Evolutionary conservation across 306 rosid genomes (phyloP), one percentile per base, ranked within the genome.

Genomic region (Vigna nakashimae): DNA sequence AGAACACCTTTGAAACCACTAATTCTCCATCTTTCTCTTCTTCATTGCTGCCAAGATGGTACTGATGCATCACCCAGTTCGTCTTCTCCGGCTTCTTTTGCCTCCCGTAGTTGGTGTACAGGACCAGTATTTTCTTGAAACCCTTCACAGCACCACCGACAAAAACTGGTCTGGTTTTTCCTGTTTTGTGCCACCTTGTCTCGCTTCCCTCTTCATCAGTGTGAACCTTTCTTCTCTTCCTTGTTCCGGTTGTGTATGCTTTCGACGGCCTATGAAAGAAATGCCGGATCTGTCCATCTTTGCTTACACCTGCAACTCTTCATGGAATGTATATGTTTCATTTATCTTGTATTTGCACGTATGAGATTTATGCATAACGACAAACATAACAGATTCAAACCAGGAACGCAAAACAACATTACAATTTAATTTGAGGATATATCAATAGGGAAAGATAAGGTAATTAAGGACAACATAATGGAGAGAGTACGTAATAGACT

Each of bases 51-150:
- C 98, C 98, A 1, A 92, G 84, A 59, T 95, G 98, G 90, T 95
- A 95, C 40, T 95, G 98, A 74, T 95, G 98, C 97, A 95, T 95
- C 30, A 95, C 93, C 98, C 98, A 95, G 15, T 87, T 95, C 0
- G 98, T 95, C 51, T 95, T 95, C 78, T 91, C 90, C 0, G 98
- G 96, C 71, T 92, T 95, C 72, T 85, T 91, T 71, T 91, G 95
- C 66, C 93, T 82, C 1, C 98, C 98, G 51, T 89, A 91, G 89
- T 92, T 95, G 65, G 98, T 91, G 86, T 95, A 95, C 34, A 95
- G 88, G 17, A 95, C 98, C 0, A 95, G 83, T 32, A 95, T 95
- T 86, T 93, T 93, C 14, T 93, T 93, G 90, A 91, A 93, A 16
- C 98, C 98, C 69, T 89, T 91, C 10, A 87, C 83, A 3, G 50